Base-by-base conservation (phyloP, 495 filamentous ascomycete genomes). In the Cairneyella variabilis region DNA sequence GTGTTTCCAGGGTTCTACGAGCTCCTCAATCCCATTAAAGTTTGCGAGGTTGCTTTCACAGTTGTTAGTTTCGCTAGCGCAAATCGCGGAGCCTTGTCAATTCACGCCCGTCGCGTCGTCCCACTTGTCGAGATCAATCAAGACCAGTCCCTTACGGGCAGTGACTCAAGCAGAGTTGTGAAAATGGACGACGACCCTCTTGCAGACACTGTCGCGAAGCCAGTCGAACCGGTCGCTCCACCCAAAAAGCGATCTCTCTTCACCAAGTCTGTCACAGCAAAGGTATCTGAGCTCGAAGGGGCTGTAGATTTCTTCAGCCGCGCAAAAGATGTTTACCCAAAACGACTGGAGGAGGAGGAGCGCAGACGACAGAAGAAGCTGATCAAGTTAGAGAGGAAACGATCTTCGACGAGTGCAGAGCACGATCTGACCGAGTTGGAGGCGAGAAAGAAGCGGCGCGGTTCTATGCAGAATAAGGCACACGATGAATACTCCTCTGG, bases 261-360 rank as follows among this genome's bases (percentile, higher is more conserved):
- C 64, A 89, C 83, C 28, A 84, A 82, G 63, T 82, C 84, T 23
- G 74, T 77, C 0, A 84, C 75, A 67, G 72, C 77, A 34, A 76
- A 66, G 37, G 69, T 66, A 3, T 56, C 69, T 1, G 57, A 46
- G 30, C 51, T 53, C 14, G 71, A 74, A 21, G 71, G 79, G 23
- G 68, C 70, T 10, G 56, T 78, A 6, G 77, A 83, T 17, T 78
- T 91, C 38, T 91, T 90, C 61, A 80, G 80, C 28, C 81, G 83
- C 23, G 82, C 83, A 12, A 76, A 77, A 46, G 80, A 86, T 51
- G 77, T 80, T 1, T 88, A 84, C 55, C 69, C 71, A 11, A 74
- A 82, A 37, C 76, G 81, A 30, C 51, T 85, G 20, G 77, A 79
- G 28, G 83, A 87, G 18, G 68, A 78, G 41, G 64, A 76, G 66